phyloP scores from a whole-genome alignment of 306 rosid genomes.

The Notholithocarpus densiflorus region DNA sequence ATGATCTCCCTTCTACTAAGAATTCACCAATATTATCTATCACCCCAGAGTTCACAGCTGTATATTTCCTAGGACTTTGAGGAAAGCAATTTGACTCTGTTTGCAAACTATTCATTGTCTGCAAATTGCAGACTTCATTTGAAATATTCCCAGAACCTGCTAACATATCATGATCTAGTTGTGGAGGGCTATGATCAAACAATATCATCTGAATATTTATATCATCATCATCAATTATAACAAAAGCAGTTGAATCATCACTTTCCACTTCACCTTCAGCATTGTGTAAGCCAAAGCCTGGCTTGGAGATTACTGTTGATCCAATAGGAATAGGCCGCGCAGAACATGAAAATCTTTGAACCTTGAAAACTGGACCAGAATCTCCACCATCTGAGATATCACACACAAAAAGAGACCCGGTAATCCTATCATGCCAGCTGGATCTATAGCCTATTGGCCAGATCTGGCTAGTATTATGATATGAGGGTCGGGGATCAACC shows the following conservation, averaged over 20 bases:
- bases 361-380: conserved; percentile 79
- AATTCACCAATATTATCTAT: conserved; percentile 78
- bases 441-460: conserved; percentile 81
- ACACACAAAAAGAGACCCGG: conserved; percentile 74
- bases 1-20: conserved; percentile 66
- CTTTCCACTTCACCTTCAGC: conserved; percentile 41
- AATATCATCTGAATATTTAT: conserved; percentile 62
- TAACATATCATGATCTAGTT: conserved; percentile 57
- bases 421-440: conserved; percentile 88
- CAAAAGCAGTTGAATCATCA: conserved; percentile 29
- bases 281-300: conserved; percentile 30
- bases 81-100: no score
- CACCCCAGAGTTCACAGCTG: conserved; percentile 31
- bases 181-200: conserved; percentile 53
- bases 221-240: conserved; percentile 39
- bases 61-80: no score
- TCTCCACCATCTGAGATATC: conserved; percentile 87
- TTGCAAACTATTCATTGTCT: conserved; percentile 27
- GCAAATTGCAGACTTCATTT: conserved; percentile 30
- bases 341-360: conserved; percentile 72
- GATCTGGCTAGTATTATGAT: conserved; percentile 54
- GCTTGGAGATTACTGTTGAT: conserved; percentile 53
- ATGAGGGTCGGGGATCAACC: conserved; percentile 70
- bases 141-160: conserved; percentile 51
- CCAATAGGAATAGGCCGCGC: conserved; percentile 53